Evolutionary conservation across 1,139 yeast genomes (phyloP), one percentile per base, ranked within the genome.

Genomic region (Hyphopichia fennica): DNA sequence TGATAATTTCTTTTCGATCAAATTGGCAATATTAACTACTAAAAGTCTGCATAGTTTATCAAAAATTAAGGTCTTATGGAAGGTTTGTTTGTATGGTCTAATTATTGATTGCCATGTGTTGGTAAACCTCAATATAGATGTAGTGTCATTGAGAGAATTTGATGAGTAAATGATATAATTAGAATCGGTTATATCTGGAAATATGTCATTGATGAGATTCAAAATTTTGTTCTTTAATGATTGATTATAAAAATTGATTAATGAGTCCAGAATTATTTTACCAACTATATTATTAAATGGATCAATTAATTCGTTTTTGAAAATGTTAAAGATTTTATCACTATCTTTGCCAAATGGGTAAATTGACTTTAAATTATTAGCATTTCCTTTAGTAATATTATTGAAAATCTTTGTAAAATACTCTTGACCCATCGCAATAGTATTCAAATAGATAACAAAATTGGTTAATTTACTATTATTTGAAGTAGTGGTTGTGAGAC

Each of bases 1-100:
- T 79, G 90, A 78, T 34, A 93, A 69, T 53, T 83, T 82, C 51
- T 78, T 75, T 54, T 91, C 96, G 4, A 88, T 56, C 34, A 82
- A 57, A 47, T 48, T 75, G 49, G 54, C 82, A 63, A 57, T 72
- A 61, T 73, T 73, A 8, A 82, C 77, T 2, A 85, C 82, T 3
- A 82, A 65, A 13, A 72, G 57, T 14, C 75, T 61, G 32, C 87
- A 63, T 32, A 88, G 64, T 40, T 72, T 75, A 29, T 64, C 67
- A 48, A 56, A 72, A 4, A 66, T 75, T 72, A 47, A 76, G 64
- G 45, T 65, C 63, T 42, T 77, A 70, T 55, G 90, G 63, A 64
- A 85, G 38, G 50, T 77, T 43, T 79, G 81, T 41, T 74, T 69
- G 56, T 84, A 88, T 2, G 96, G 96, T 7, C 70, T 63, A 45